Percentiles rank a stretch among this genome's conserved stretches.
phyloP scores from a whole-genome alignment of 768 basidiomycete genomes.

The Xerocomellus dryophilus region DNA sequence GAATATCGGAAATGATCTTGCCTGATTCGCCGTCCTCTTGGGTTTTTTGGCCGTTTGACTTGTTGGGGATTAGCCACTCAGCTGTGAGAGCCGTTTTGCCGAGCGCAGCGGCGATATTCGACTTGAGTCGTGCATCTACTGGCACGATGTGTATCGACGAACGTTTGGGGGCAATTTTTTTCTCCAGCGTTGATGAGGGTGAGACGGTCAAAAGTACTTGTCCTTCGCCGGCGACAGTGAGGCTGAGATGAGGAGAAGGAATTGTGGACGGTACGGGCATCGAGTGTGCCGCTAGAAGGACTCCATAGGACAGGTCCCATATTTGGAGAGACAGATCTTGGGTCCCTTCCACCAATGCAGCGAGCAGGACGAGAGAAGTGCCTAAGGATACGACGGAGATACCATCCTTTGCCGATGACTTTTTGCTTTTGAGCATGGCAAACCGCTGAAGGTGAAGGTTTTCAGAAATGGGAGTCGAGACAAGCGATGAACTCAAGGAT shows the following conservation, averaged over 20 bases:
- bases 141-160: conserved; percentile 64
- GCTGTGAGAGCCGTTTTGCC: conserved; percentile 45
- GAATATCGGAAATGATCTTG: conserved; percentile 40
- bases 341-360: conserved; percentile 33
- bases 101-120: conserved; percentile 63
- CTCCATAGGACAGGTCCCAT: conserved; percentile 69
- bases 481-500: conserved; percentile 24
- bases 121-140: conserved; percentile 46
- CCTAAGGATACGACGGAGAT: conserved; percentile 48
- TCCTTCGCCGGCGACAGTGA: conserved; percentile 37
- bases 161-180: conserved; percentile 22
- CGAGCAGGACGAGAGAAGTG: conserved; percentile 58
- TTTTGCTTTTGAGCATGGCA: conserved; percentile 8
- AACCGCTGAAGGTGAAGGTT: conserved; percentile 25
- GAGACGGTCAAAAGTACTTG: conserved; percentile 55
- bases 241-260: conserved; percentile 25
- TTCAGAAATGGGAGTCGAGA: conserved; percentile 19
- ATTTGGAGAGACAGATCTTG: conserved; percentile 53
- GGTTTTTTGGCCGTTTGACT: neutral
- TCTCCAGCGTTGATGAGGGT: conserved; percentile 25
- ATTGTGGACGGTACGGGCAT: conserved; percentile 50
- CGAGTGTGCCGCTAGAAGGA: conserved; percentile 53
- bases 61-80: conserved; percentile 42
- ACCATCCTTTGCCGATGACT: conserved; percentile 5
- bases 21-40: conserved; percentile 20